These are phyloP conservation scores for Pyrenophora teres DNA, from an alignment of 2,329 filamentous ascomycete species.

Conservation along the genomic window DNA sequence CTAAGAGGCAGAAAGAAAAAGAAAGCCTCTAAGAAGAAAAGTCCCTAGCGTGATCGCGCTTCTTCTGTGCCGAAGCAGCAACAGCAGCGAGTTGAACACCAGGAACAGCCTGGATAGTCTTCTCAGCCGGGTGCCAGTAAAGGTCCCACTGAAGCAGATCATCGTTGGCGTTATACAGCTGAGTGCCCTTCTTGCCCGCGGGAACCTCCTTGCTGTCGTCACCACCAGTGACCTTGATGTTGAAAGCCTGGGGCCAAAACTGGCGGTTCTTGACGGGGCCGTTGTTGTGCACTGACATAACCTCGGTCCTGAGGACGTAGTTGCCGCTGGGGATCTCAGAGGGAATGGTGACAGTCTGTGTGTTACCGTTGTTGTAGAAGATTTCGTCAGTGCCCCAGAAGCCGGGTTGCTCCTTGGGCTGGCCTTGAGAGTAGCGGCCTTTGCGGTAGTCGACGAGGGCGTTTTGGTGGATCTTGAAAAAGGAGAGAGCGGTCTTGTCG, in stretches of 20 bases:
- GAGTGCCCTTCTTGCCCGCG: slow-evolving; percentile 36
- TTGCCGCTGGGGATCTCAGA: slow-evolving; percentile 39
- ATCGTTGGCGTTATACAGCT: slow-evolving; percentile 36
- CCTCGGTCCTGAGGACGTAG: slow-evolving; percentile 45
- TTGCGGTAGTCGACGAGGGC: slow-evolving; percentile 35
- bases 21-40: slow-evolving; percentile 27
- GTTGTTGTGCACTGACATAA: slow-evolving; percentile 44
- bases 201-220: slow-evolving; percentile 31
- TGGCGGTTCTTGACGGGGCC: slow-evolving; percentile 38
- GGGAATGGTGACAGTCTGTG: slow-evolving; percentile 40
- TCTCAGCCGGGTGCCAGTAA: slow-evolving; percentile 37
- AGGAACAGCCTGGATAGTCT: slow-evolving; percentile 28
- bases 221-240: slow-evolving; percentile 41
- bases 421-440: slow-evolving; percentile 32
- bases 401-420: slow-evolving; percentile 28
- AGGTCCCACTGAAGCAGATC: slow-evolving; percentile 36
- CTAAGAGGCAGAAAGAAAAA: too few species aligned
- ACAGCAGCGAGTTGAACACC: slow-evolving; percentile 30
- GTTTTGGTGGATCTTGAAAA: slow-evolving; percentile 44
- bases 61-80: slow-evolving; percentile 11
- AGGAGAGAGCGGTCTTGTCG: slow-evolving; percentile 36
- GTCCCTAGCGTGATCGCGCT: slow-evolving; percentile 32
- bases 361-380: slow-evolving; percentile 43
- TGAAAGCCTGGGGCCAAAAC: slow-evolving; percentile 46
- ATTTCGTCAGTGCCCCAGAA: slow-evolving; percentile 43